A percentile compares a stretch with the other conserved stretches of the same genome.
phyloP scores from a whole-genome alignment of 495 filamentous ascomycete genomes.

The Neurospora discreta region DNA sequence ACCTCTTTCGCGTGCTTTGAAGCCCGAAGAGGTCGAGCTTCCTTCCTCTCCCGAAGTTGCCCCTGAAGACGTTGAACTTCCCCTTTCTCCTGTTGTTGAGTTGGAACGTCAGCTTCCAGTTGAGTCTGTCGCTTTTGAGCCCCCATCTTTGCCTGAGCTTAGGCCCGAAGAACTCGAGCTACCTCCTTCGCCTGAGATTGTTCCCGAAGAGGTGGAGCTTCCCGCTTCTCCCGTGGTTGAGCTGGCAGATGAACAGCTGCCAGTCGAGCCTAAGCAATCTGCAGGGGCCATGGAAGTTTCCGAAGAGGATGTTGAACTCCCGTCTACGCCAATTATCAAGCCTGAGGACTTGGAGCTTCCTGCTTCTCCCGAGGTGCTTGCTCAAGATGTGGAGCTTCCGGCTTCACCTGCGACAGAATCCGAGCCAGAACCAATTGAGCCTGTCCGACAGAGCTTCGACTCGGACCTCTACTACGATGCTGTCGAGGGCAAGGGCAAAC shows the following conservation, averaged over 20 bases:
- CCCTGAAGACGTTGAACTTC: too few relatives aligned
- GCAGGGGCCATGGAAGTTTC: not conserved
- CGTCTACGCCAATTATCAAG: not conserved
- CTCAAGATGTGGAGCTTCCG: not conserved
- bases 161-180: too few relatives aligned
- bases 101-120: too few relatives aligned
- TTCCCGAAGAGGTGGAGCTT: not conserved
- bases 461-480: not conserved
- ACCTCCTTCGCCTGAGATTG: too few relatives aligned
- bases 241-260: not conserved
- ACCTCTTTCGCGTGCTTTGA: too few relatives aligned
- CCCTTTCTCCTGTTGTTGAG: too few relatives aligned
- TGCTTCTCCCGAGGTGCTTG: not conserved
- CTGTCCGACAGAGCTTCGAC: not conserved
- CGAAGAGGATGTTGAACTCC: not conserved
- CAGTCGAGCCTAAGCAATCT: not conserved
- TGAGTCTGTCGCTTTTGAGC: too few relatives aligned
- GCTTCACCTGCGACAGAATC: not conserved
- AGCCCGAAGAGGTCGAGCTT: too few relatives aligned
- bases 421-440: not conserved
- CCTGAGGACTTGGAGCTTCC: too few relatives aligned
- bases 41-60: not conserved
- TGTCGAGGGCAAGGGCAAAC: not conserved
- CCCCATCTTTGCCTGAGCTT: too few relatives aligned
- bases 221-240: not conserved